Conservation (phyloP, 2,329 filamentous ascomycete genomes). For the Dichotomopilus funicola region DNA sequence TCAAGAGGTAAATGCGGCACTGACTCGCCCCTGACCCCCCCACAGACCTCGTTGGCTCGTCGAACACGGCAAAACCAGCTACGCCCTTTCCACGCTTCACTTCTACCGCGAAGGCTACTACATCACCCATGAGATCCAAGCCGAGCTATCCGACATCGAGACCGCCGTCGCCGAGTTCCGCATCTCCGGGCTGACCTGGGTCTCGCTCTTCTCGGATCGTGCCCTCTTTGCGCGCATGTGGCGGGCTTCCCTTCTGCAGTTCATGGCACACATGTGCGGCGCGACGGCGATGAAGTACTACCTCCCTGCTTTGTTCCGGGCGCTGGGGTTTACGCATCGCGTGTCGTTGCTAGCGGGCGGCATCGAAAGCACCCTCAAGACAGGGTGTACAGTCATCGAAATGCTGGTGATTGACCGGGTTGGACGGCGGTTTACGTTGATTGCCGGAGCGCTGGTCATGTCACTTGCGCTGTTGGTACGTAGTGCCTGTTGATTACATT, state of each 20-base stretch:
- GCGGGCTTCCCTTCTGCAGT: conserved; percentile 51
- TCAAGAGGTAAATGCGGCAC: not conserved
- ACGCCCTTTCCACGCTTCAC: conserved; percentile 38
- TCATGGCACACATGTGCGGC: conserved; percentile 55
- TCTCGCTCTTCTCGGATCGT: conserved; percentile 43
- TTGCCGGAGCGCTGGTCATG: conserved; percentile 47
- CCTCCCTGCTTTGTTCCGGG: conserved; percentile 46
- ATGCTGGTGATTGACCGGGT: conserved; percentile 51
- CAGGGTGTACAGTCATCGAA: conserved; percentile 49
- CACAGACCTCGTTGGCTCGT: conserved; percentile 50
- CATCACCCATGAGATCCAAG: conserved; percentile 31
- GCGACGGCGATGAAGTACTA: conserved; percentile 57
- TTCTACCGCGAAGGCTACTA: conserved; percentile 44
- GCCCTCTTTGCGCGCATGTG: conserved; percentile 47
- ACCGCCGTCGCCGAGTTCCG: conserved; percentile 36
- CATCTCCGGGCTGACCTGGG: conserved; percentile 34
- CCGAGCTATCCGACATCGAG: conserved; percentile 42
- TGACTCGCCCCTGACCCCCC: not conserved
- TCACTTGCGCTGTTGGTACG: conserved; percentile 45
- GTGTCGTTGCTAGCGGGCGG: conserved; percentile 47
- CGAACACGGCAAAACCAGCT: conserved; percentile 40
- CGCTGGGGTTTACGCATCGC: conserved; percentile 42
- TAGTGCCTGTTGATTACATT: not conserved
- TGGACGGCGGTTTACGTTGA: conserved; percentile 43
- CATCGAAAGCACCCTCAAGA: conserved; percentile 52